These are phyloP conservation scores for Amanita phalloides DNA, from an alignment of 768 basidiomycete species.

Conservation along the genomic window DNA sequence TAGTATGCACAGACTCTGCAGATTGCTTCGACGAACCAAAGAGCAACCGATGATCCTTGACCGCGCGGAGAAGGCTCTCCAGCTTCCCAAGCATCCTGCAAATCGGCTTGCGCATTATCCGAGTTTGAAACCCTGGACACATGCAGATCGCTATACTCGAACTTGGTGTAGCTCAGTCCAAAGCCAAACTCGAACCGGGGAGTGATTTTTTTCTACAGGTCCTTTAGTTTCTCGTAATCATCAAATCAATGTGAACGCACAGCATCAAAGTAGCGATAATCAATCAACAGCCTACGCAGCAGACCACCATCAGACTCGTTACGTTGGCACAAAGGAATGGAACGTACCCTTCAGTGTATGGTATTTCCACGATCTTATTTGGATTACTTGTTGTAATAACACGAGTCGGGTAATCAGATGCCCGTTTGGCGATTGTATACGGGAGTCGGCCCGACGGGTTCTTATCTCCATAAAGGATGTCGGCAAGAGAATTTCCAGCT, in stretches of 20 bases:
- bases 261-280: constrained; percentile 65
- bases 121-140: constrained; percentile 30
- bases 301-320: not conserved
- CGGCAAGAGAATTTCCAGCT: constrained; percentile 58
- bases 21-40: constrained; percentile 31
- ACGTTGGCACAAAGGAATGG: not conserved
- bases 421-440: constrained; percentile 61
- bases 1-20: not conserved
- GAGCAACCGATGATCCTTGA: constrained; percentile 48
- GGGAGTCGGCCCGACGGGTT: constrained; percentile 64
- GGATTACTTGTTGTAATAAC: constrained; percentile 26
- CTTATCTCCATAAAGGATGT: constrained; percentile 59
- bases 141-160: constrained; percentile 53
- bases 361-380: constrained; percentile 34
- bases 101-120: constrained; percentile 25
- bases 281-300: constrained; percentile 41
- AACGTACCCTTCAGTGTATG: constrained; percentile 45
- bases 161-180: constrained; percentile 79
- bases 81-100: constrained; percentile 42
- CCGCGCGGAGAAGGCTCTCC: constrained; percentile 44
- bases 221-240: not conserved
- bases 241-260: constrained; percentile 24
- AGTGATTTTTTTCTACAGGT: constrained; percentile 45
- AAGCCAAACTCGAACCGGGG: constrained; percentile 89
- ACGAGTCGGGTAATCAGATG: constrained; percentile 48